phyloP scores from a whole-genome alignment of 2,329 filamentous ascomycete genomes.

The Fusarium sp. region DNA sequence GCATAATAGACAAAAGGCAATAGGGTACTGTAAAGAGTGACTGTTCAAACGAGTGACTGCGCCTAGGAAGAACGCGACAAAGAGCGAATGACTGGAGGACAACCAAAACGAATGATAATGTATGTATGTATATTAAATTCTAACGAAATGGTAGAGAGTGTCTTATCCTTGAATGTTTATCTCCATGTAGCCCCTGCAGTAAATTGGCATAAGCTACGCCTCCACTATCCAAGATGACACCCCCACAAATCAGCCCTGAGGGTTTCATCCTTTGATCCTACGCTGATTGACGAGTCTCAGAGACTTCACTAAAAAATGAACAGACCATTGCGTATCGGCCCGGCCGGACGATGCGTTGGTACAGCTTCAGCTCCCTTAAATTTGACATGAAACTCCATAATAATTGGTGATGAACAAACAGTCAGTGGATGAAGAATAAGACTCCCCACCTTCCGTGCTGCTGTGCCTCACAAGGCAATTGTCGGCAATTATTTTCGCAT shows the following conservation, averaged over 20 bases:
- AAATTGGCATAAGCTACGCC: constrained; percentile 5
- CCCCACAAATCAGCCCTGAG: background rate
- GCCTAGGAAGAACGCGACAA: background rate
- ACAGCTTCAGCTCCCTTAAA: background rate
- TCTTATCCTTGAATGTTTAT: background rate
- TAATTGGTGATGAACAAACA: too few species aligned
- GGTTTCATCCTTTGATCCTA: background rate
- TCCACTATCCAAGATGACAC: background rate
- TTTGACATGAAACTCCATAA: background rate
- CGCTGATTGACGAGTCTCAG: background rate
- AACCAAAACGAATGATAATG: background rate
- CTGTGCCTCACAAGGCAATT: background rate
- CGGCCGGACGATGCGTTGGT: background rate
- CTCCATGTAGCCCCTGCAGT: background rate
- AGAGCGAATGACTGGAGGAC: background rate
- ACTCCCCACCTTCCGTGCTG: background rate
- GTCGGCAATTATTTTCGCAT: background rate
- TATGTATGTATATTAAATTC: background rate
- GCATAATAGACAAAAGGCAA: background rate
- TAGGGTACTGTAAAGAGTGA: background rate
- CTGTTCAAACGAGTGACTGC: background rate
- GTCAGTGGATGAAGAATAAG: background rate
- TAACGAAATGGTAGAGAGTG: background rate
- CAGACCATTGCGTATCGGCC: background rate
- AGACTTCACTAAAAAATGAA: background rate